Base-by-base conservation (phyloP, 2,329 filamentous ascomycete genomes). In the Phialocephala subalpina region DNA sequence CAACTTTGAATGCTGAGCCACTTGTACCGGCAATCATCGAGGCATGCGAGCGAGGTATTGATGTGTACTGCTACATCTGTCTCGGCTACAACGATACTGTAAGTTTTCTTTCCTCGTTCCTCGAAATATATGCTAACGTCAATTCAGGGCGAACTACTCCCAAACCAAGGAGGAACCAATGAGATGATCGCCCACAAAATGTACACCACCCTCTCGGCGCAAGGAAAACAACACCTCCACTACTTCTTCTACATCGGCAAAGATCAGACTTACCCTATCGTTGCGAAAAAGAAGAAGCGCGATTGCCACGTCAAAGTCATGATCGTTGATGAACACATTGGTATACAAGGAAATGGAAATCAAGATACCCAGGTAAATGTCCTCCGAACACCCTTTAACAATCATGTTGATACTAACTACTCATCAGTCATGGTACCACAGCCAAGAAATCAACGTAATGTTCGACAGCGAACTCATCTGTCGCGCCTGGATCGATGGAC, bases 301-400 rank as follows among this genome's bases (percentile, higher is more conserved):
- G 87, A 85, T 63, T 94, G 92, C 74, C 92, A 94, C 76, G 84
- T 94, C 75, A 95, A 95, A 76, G 81, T 95, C 2, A 85, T 94
- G 81, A 90, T 94, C 49, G 88, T 87, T 1, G 92, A 95, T 75
- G 86, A 85, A 52, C 79, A 80, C 25, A 83, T 95, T 40, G 91
- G 86, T 1, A 88, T 94, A 40, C 86, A 91, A 76, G 92, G 92
- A 3, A 92, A 87, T 69, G 92, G 91, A 0, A 95, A 94, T 73
- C 90, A 94, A 75, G 92, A 95, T 72, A 94, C 92, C 1, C 92
- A n/a, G n/a, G n/a, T n/a, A n/a, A n/a, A n/a, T n/a, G n/a, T n/a
- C n/a, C n/a, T n/a, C n/a, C n/a, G n/a, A n/a, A n/a, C n/a, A n/a
- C n/a, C n/a, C n/a, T n/a, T n/a, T n/a, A n/a, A n/a, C n/a, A n/a